A percentile compares a stretch with the other conserved stretches of the same genome.
These are phyloP conservation scores for Lactarius akahatsu DNA, from an alignment of 768 basidiomycete species.

Conservation along the genomic window DNA sequence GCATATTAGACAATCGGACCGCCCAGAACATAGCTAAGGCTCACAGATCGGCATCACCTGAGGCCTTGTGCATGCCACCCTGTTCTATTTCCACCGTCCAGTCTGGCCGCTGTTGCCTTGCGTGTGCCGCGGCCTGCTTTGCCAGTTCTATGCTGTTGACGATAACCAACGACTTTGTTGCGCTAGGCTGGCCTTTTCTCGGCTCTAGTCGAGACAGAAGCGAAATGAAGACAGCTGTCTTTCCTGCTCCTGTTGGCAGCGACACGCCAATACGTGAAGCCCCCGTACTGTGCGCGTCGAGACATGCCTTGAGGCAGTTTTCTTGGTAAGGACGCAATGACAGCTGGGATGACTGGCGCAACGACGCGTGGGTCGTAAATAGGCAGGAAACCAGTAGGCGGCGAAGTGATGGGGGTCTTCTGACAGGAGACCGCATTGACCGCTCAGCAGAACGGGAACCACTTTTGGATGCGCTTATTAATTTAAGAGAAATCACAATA, in stretches of 20 bases:
- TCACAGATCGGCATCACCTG: conserved; percentile 83
- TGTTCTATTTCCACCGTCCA: conserved; percentile 93
- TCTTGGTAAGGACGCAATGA: conserved; percentile 86
- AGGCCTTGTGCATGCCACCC: conserved; percentile 68
- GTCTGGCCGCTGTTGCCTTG: conserved; percentile 59
- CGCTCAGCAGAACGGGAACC: neutral
- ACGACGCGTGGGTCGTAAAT: neutral
- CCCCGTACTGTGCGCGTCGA: conserved; percentile 67
- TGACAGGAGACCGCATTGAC: neutral
- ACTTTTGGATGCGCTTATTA: neutral
- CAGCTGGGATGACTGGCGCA: conserved; percentile 30
- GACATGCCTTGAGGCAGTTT: conserved; percentile 73
- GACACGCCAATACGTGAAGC: conserved; percentile 77
- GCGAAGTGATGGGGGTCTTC: neutral
- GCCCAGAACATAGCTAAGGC: conserved; percentile 33
- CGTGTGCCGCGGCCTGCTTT: conserved; percentile 77
- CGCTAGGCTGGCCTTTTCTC: conserved; percentile 39
- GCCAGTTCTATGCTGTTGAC: conserved; percentile 92
- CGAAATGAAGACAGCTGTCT: conserved; percentile 89
- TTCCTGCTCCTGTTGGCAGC: conserved; percentile 80
- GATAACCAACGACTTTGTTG: conserved; percentile 69
- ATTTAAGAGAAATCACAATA: neutral
- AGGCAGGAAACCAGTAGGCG: conserved; percentile 1
- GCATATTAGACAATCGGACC: conserved; percentile 3
- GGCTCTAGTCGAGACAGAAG: conserved; percentile 65